Evolutionary conservation across 2,329 filamentous ascomycete genomes (phyloP), one percentile per base, ranked within the genome.

Genomic region (Decorospora gaudefroyi): DNA sequence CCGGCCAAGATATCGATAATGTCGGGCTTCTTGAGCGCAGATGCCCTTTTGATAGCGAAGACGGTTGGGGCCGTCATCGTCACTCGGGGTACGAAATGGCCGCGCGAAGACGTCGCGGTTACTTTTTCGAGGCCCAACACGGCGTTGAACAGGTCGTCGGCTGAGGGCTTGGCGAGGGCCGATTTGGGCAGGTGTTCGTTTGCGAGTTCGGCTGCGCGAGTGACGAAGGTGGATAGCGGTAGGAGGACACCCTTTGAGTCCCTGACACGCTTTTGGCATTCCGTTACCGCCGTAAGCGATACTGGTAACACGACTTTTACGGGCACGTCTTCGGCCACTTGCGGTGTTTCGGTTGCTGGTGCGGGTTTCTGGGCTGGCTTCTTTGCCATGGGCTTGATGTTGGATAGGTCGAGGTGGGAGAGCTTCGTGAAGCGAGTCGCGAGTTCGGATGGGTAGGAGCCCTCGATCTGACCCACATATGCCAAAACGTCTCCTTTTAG

Each of bases 401-500:
- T 96, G 76, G 87, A 93, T 16, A 99, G 83, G 69, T 99, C 92
- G 39, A 99, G 83, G 70, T 95, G 90, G 28, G 82, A 76, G 34
- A 93, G 82, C 71, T 90, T 86, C 48, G 82, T 78, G 65, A 95
- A 85, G 38, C 83, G 84, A 45, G 80, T 76, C 42, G 88, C 87
- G 58, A 90, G 80, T 49, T 83, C 77, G 15, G 82, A 79, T 2
- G 92, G 87, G 57, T 88, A 87, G 46, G 84, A 78, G 52, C 84
- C 76, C 48, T 85, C 77, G 63, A 96, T 89, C 58, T 79, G 77
- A 51, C 93, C 93, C 11, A 97, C 73, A 71, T 92, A 93, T 33
- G 90, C 91, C 40, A 99, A 83, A 5, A 99, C 86, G 67, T 99
- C 93, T 42, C 93, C 93, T 79, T 99, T 99, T 51, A 99, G 80